These are phyloP conservation scores for Knoxdaviesia proteae DNA, from an alignment of 2,329 filamentous ascomycete species.

Conservation along the genomic window DNA sequence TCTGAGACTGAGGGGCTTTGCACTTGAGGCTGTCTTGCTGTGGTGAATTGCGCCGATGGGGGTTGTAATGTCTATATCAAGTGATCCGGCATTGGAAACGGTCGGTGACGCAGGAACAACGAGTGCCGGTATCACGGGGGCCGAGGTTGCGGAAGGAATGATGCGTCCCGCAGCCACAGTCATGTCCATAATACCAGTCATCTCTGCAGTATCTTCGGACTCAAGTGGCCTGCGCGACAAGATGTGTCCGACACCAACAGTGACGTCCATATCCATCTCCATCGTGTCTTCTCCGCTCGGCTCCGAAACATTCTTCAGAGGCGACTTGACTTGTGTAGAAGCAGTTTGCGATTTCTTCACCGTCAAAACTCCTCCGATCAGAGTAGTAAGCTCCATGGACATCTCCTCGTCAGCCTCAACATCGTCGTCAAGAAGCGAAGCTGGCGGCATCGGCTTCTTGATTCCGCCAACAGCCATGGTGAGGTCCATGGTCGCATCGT, in stretches of 20 bases:
- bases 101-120: too few species aligned
- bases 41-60: too few species aligned
- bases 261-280: slow-evolving; percentile 43
- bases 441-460: slow-evolving; percentile 13
- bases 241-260: slow-evolving; percentile 33
- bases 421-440: slow-evolving; percentile 10
- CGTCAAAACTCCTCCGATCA: slow-evolving; percentile 33
- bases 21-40: too few species aligned
- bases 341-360: too few species aligned
- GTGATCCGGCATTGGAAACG: too few species aligned
- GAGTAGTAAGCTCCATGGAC: slow-evolving; percentile 59
- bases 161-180: slow-evolving; percentile 44
- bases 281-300: slow-evolving; percentile 19
- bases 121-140: too few species aligned
- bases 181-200: slow-evolving; percentile 46
- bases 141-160: too few species aligned
- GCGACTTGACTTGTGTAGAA: too few species aligned
- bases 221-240: neutral
- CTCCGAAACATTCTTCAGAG: too few species aligned
- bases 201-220: slow-evolving; percentile 7
- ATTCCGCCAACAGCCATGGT: slow-evolving; percentile 63
- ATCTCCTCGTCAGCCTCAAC: slow-evolving; percentile 41
- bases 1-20: too few species aligned
- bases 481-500: slow-evolving; percentile 56
- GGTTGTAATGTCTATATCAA: too few species aligned